Conservation (phyloP, 306 rosid species). For the Cucumis cinereus region DNA sequence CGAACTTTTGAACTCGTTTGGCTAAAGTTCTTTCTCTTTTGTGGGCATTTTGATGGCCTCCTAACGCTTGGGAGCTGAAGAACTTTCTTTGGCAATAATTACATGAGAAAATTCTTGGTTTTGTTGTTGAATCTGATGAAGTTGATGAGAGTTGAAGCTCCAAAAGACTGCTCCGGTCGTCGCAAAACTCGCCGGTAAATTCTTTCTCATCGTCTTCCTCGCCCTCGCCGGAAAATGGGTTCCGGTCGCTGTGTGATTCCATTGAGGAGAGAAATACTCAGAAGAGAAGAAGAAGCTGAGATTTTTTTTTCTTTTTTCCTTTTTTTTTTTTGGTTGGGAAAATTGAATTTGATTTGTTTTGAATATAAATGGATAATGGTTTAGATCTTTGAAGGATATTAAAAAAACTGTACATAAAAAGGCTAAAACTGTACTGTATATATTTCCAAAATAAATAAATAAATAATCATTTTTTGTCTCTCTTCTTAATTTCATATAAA, state of each 20-base stretch:
- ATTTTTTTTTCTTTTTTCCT: not conserved
- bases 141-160: not conserved
- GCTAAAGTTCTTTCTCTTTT: conserved; percentile 63
- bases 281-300: not conserved
- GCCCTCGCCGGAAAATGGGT: not conserved
- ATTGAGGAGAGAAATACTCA: not conserved
- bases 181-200: not conserved
- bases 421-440: not conserved
- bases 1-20: conserved; percentile 18
- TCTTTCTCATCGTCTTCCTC: not conserved
- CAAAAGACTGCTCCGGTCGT: not conserved
- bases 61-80: conserved; percentile 69
- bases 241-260: not conserved
- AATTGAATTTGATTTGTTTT: not conserved
- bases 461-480: not conserved
- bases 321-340: not conserved
- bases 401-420: not conserved
- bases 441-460: no score
- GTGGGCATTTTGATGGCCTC: conserved; percentile 94
- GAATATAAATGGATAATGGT: not conserved
- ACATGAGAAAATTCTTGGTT: conserved; percentile 35
- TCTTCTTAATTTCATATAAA: not conserved
- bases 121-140: not conserved
- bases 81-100: conserved; percentile 70
- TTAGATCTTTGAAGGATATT: not conserved